Evolutionary conservation across 768 basidiomycete genomes (phyloP), one percentile per base, ranked within the genome.

Genomic region (Chalciporus chontae): DNA sequence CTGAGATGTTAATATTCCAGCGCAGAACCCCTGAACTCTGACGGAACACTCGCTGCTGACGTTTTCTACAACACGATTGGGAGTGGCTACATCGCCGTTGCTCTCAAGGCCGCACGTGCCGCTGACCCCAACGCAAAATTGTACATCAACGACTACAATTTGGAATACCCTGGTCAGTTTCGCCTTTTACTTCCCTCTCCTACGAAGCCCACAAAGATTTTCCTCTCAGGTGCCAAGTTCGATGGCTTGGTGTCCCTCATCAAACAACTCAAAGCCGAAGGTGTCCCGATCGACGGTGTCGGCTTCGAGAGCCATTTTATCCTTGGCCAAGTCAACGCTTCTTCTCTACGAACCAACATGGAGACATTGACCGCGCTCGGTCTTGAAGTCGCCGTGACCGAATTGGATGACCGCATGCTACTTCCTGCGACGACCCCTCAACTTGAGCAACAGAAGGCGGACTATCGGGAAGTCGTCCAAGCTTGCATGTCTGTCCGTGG

Each of bases 311-410:
- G 71, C 43, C 84, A 85, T 63, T 70, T 83, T 53, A 78, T 81
- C 58, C 76, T 84, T 21, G 83, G 81, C 17, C 57, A 75, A 52
- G 72, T 85, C 14, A 78, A 80, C 2, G 64, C 72, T 3, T 50
- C 58, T 11, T 49, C 67, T 9, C 62, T 85, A 40, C 68, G 75
- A 47, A 62, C 71, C 3, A 78, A 78, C 51, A 66, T 84, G 48
- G 60, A 75, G 51, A 70, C 74, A 45, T 78, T 85, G 60, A 74
- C 77, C 9, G 74, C 75, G 9, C 76, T 84, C 23, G 83, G 85
- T 4, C 68, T 86, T 39, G 84, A 85, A 55, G 78, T 84, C 21
- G 83, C 83, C 8, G 77, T 85, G 56, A 86, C 84, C 2, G 84
- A 85, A 60, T 73, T 86, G 43, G 84, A 86, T 59, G 80, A 1